Base-by-base conservation (phyloP, 2,329 filamentous ascomycete genomes). In the Diaporthe sp. region DNA sequence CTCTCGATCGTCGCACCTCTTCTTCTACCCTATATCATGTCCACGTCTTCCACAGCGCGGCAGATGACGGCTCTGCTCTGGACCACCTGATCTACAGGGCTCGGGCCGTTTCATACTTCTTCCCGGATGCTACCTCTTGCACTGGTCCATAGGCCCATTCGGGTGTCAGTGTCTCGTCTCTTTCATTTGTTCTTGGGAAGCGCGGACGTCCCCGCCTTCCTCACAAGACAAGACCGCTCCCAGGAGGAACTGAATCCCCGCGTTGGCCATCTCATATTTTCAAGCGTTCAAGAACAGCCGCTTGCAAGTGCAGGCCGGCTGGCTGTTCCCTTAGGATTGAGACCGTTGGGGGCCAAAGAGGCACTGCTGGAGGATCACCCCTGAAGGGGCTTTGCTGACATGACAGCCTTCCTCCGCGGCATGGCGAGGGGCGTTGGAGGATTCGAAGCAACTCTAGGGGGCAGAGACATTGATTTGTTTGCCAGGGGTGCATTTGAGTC, bases 61-160 rank as follows among this genome's bases (percentile, higher is more conserved):
- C 59, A 63, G 39, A 53, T 51, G 44, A 17, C 19, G 30, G 32
- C 22, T 66, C 42, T 51, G 22, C 63, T 37, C n/a, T 37, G 47
- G n/a, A 37, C 32, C 32, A n/a, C 63, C 44, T 50, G 47, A 68
- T 68, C 47, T 68, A 39, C 63, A 53, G 63, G 63, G 47, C 35
- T 39, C 63, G 63, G 63, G n/a, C 63, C 63, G 63, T 68, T 68
- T 68, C 63, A 68, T 22, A 37, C 22, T 37, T 68, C 22, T 68
- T 68, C 63, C 63, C 63, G 63, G 32, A 68, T 68, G 32, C 47
- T 53, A 68, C 63, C 63, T 37, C 32, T 44, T 30, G 22, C 61
- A 51, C 17, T 37, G n/a, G 44, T 37, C 44, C 13, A 27, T 66
- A 19, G 19, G 10, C 22, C 39, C 42, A 25, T 12, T 25, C 19